Evolutionary conservation across 75 land plant genomes (phyloP), one percentile per base, ranked within the genome.

Genomic region (Picea sitchensis): DNA sequence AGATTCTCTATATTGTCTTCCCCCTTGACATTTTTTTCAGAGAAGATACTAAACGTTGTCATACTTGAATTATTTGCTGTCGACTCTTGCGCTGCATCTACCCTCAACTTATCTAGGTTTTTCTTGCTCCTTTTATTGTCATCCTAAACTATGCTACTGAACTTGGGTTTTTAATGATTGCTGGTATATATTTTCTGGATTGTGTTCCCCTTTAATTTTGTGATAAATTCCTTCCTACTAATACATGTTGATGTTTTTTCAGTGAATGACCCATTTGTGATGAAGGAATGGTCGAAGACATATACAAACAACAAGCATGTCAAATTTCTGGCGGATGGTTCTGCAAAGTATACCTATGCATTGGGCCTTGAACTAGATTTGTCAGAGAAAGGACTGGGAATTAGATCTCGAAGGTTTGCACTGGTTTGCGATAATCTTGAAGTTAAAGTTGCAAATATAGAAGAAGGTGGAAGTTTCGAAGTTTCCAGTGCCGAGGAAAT

Each of bases 181-280:
- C 56, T 51, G 1, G 9, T 47, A 47, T 47, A 47, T 6, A 8
- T 51, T 47, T 47, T 47, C 54, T 7, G 12, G 11, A 8, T 51
- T 51, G 56, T 9, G 13, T 51, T 51, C 2, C 56, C 56, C 56
- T 9, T 47, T 51, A 51, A 51, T 51, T 51, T 51, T 51, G 54
- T 51, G 54, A 51, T 9, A 51, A 51, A 51, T 51, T 7, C 54
- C 54, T 47, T 8, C 12, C 12, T 51, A 51, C 56, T 51, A 9
- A 51, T 51, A 11, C 56, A 51, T 51, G 56, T 51, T 51, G 11
- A 47, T 47, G 8, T 51, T 1, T 51, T 51, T 51, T 51, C 89
- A 94, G 98, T 96, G 79, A 96, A 96, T 76, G 98, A 96, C 65
- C 91, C 96, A 7, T 96, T 89, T 82, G 98, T 96, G 80, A 91